Evolutionary conservation across 352 stramenopile genomes (phyloP), one percentile per base, ranked within the genome.

Genomic region (Peronospora belbahrii): DNA sequence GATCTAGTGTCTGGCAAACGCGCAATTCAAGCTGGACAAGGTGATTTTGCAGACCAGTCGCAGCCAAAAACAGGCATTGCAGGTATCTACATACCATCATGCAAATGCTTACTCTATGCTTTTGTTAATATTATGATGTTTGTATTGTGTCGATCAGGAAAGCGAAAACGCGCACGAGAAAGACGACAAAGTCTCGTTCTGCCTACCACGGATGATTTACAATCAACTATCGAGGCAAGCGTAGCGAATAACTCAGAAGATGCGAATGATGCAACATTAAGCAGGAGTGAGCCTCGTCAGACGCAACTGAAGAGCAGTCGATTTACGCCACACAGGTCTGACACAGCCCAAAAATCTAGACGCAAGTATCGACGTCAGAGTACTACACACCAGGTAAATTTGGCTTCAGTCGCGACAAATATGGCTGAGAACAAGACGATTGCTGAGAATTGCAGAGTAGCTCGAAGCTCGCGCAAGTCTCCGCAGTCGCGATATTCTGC

Each of bases 341-440:
- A 56, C n/a, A 34, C 40, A 31, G 25, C 18, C 4, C 38, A 38
- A 8, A 62, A 52, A 33, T 42, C 42, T 23, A 31, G 37, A 14
- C 57, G 52, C 7, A 70, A 70, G 44, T 22, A 32, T 50, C 63
- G 60, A 0, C 63, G 66, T n/a, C 66, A 77, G 46, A 77, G 66
- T 31, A 73, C 74, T 23, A 42, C 67, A 1, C 51, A 43, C 2
- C 31, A 42, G 0, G 47, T 77, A 9, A 25, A 56, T 11, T 38
- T 73, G 28, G 33, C 48, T 11, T 42, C 47, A 6, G 22, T 11
- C 0, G 8, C 38, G 19, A 35, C 15, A 30, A 46, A 36, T 24
- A 33, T 47, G 23, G 22, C n/a, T 10, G 34, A 48, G 14, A 23
- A 41, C 17, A 44, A 46, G 6, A 31, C 17, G 31, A 41, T 19